Evolutionary conservation across 345 rosid species (phyloP), one percentile per base, ranked within the genome.

Genomic region (Arabidopsis suecica): DNA sequence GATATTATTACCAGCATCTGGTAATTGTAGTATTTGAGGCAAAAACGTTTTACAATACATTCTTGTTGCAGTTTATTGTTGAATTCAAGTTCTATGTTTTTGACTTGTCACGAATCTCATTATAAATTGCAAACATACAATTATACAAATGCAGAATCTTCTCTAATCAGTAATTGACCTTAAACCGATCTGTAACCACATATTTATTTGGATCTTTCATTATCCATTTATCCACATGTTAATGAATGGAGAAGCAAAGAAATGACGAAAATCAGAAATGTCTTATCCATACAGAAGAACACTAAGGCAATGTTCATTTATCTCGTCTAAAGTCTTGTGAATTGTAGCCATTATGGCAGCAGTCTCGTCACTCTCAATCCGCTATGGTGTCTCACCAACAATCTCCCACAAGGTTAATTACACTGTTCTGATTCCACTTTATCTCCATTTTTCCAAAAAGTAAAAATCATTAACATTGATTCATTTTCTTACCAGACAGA

Each of bases 351-450:
- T 28, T 28, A 87, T 90, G 93, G 86, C 88, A 22, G 86, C 88
- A 22, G 69, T 83, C 53, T 82, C 88, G 74, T 83, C 88, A 25
- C 76, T 87, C 61, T 81, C 97, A 49, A 23, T 86, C 56, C 56
- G 74, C 41, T 71, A 7, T 62, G 84, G 83, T 76, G 68, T 75
- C 76, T 85, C 92, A 50, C 66, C 89, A 3, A 51, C 69, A 60
- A 61, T 83, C 67, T 65, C 83, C 38, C 80, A 78, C 36, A 84
- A 84, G 88, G 94, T 87, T 71, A n/a, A 28, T 74, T 9, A 38
- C 9, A 44, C 5, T 60, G 2, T 6, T 53, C 58, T 8, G 18
- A 6, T 60, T 57, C 28, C n/a, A 25, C 64, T 55, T n/a, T n/a
- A n/a, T n/a, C n/a, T n/a, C n/a, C n/a, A n/a, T n/a, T n/a, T n/a